Base-by-base conservation (phyloP, 2,329 filamentous ascomycete species). In the Exophiala viscosa region DNA sequence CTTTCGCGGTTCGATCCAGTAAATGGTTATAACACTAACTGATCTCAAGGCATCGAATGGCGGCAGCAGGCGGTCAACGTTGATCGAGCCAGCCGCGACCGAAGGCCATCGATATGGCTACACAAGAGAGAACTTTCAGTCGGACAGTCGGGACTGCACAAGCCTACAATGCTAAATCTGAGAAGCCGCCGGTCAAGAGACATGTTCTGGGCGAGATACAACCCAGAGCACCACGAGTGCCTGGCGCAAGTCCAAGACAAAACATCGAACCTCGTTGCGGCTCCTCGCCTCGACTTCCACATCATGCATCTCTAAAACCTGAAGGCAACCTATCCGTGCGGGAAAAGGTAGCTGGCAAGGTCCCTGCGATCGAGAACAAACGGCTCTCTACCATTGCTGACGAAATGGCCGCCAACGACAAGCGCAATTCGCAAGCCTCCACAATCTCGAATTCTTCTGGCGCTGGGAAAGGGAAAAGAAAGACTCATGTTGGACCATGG, bases 401-500 rank as follows among this genome's bases (percentile, higher is more conserved):
- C 8, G 73, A 79, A 11, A 69, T 73, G 15, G 68, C 73, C 18
- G 67, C 70, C 11, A 72, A 76, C 15, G 76, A 74, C 18, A 82
- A 82, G 17, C 67, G 73, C 11, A 71, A 74, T 55, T 76, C 55
- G 10, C 54, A 53, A 36, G 45, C 50, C 13, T 56, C 57, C 7
- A 54, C 58, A 5, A 46, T 58, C 3, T 57, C 59, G 17, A 47
- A 46, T 31, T 41, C 32, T 44, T 51, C 50, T 10, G 46, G 15
- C 5, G 79, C 78, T 2, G 72, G 76, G 44, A 79, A 76, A 3
- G 78, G 65, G 23, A 77, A 75, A 48, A 73, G 78, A 41, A 84
- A 84, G 71, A 88, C 86, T 9, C 86, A 90, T 63, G 88, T 99
- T 63, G 93, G 93, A 0, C 92, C 92, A 60, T 99, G 93, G 93